phyloP scores from a whole-genome alignment of 2,329 filamentous ascomycete species.

The Tolypocladium ophioglossoides region DNA sequence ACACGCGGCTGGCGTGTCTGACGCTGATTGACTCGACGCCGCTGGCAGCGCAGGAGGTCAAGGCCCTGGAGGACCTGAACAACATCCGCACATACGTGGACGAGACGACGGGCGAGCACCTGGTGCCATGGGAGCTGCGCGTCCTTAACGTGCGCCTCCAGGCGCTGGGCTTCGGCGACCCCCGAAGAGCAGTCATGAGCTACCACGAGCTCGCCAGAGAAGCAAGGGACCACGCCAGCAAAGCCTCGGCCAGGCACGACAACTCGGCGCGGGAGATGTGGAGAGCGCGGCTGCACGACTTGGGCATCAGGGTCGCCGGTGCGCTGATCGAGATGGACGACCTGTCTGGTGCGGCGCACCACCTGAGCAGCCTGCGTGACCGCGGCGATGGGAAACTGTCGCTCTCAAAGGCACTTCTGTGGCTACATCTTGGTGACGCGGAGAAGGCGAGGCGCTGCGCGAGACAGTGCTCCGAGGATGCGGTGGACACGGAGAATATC shows the following conservation, averaged over 20 bases:
- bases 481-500: slow-evolving; percentile 32
- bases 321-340: slow-evolving; percentile 82
- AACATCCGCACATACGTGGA: slow-evolving; percentile 44
- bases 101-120: slow-evolving; percentile 42
- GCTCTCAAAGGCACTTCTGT: slow-evolving; percentile 53
- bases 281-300: slow-evolving; percentile 60
- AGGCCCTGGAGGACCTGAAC: slow-evolving; percentile 52
- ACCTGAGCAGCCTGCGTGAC: slow-evolving; percentile 50
- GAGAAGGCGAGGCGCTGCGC: slow-evolving; percentile 52
- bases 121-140: slow-evolving; percentile 81
- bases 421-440: slow-evolving; percentile 69
- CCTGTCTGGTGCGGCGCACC: slow-evolving; percentile 63
- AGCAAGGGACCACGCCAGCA: slow-evolving; percentile 51
- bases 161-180: slow-evolving; percentile 76
- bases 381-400: slow-evolving; percentile 28
- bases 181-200: slow-evolving; percentile 73
- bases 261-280: slow-evolving; percentile 53
- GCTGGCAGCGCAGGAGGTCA: slow-evolving; percentile 58
- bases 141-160: slow-evolving; percentile 76
- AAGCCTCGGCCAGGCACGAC: slow-evolving; percentile 31
- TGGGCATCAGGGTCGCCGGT: slow-evolving; percentile 57
- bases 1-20: slow-evolving; percentile 72
- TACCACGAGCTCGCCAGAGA: slow-evolving; percentile 83
- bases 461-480: slow-evolving; percentile 11
- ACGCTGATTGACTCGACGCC: slow-evolving; percentile 64